Conservation (phyloP, 306 rosid genomes). For the Quercus aquifolioides region DNA sequence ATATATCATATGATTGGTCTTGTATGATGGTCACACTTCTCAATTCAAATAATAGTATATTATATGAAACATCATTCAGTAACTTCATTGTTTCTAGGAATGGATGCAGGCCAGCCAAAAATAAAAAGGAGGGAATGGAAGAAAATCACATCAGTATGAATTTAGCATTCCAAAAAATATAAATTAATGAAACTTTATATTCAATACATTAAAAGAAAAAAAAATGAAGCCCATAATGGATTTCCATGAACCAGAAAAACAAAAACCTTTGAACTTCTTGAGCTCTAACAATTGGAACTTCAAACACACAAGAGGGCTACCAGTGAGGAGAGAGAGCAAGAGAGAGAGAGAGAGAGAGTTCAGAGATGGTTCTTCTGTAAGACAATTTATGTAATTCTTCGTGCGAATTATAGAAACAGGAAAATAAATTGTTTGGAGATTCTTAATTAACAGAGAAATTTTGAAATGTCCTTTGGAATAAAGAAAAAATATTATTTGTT, state of each 20-base stretch:
- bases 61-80: too few relatives aligned
- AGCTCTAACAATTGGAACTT: too few relatives aligned
- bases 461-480: neutral
- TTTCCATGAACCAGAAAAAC: too few relatives aligned
- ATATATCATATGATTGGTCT: too few relatives aligned
- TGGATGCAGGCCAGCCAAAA: too few relatives aligned
- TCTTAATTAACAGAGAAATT: neutral
- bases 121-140: too few relatives aligned
- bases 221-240: neutral
- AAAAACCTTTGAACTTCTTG: too few relatives aligned
- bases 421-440: neutral
- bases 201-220: neutral
- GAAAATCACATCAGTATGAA: neutral
- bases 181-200: neutral
- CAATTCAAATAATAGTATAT: too few relatives aligned
- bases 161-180: neutral
- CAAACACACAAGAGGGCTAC: neutral
- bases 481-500: neutral
- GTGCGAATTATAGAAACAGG: neutral
- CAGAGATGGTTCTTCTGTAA: neutral
- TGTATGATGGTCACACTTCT: too few relatives aligned
- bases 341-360: neutral
- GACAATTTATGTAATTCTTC: neutral
- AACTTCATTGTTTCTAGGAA: too few relatives aligned
- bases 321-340: neutral